These are phyloP conservation scores for Penicillium sp. DNA, from an alignment of 2,329 filamentous ascomycete genomes.

Conservation along the genomic window DNA sequence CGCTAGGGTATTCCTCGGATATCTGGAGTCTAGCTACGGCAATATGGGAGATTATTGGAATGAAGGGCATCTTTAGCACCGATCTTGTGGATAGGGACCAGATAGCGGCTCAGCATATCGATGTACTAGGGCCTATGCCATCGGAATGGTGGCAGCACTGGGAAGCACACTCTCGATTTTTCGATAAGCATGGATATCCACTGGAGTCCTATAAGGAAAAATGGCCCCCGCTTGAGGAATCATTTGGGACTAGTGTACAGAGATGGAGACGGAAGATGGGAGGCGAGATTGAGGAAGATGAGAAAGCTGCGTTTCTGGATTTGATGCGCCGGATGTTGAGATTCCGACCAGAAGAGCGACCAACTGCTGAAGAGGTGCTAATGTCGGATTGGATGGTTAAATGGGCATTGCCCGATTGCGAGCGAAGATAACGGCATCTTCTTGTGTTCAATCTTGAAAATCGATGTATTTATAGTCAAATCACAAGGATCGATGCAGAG, in stretches of 20 bases:
- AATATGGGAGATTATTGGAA: constrained; percentile 29
- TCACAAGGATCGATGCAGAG: neutral
- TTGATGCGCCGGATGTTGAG: constrained; percentile 34
- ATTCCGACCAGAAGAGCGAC: constrained; percentile 30
- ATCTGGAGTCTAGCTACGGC: constrained; percentile 27
- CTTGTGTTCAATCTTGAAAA: neutral
- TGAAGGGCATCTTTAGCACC: constrained; percentile 24
- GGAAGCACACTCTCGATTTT: constrained; percentile 15
- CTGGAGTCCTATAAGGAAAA: constrained; percentile 1
- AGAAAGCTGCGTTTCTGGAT: constrained; percentile 25
- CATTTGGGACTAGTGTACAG: constrained; percentile 27
- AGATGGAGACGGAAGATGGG: constrained; percentile 17
- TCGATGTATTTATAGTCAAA: no score
- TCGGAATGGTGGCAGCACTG: constrained; percentile 17
- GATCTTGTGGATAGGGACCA: constrained; percentile 17
- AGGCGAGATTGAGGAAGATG: constrained; percentile 21
- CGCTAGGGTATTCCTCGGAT: constrained; percentile 24
- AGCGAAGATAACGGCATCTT: neutral
- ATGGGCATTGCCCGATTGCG: constrained; percentile 29
- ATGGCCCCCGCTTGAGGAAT: constrained; percentile 23
- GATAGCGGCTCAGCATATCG: constrained; percentile 20
- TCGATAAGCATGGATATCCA: constrained; percentile 16
- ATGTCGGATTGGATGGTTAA: constrained; percentile 37
- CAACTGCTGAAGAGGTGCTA: constrained; percentile 30
- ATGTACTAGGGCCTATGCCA: constrained; percentile 24